Evolutionary conservation across 768 basidiomycete genomes (phyloP), one percentile per base, ranked within the genome.

Genomic region (Termitomyces sp.): DNA sequence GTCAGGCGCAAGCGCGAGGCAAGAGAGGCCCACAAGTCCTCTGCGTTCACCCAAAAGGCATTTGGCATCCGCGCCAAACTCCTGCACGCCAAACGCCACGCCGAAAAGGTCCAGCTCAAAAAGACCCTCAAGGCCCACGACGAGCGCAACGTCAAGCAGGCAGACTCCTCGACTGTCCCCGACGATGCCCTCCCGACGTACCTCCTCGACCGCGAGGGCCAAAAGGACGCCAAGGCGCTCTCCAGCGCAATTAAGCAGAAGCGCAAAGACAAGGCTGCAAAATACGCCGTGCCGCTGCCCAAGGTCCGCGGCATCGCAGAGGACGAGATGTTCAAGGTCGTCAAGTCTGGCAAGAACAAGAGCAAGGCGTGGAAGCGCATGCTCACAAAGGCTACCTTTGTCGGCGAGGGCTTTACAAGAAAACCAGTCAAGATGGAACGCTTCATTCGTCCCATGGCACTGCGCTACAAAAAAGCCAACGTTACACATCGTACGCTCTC

Each of bases 41-140:
- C 97, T 41, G 85, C 87, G 18, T 74, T 83, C 53, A 92, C 96
- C 16, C 96, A 98, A 74, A 94, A 94, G 70, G 84, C 92, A 34
- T 96, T 97, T 66, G 97, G 97, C 72, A 78, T 97, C 64, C 98
- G 96, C 76, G 97, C 94, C 62, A 99, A 99, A 74, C 79, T 98
- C n/a, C 86, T 98, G 8, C 97, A 99, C 67, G 92, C 93, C 37
- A 95, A 89, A 72, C 89, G 96, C 59, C 93, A 98, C 76, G 86
- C 92, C 31, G 92, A 99, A 75, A 99, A 98, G 77, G 93, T 99
- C 46, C 93, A 94, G 68, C 89, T 99, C 76, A 96, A 94, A 76
- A 99, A 98, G 80, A 95, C 94, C n/a, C 88, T 99, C 73, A 98
- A 97, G 72, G 94, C 94, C 10, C 97, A 99, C 77, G 97, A 99